phyloP scores from a whole-genome alignment of 176 grass and related monocot genomes.

The Phoenix roebelenii region DNA sequence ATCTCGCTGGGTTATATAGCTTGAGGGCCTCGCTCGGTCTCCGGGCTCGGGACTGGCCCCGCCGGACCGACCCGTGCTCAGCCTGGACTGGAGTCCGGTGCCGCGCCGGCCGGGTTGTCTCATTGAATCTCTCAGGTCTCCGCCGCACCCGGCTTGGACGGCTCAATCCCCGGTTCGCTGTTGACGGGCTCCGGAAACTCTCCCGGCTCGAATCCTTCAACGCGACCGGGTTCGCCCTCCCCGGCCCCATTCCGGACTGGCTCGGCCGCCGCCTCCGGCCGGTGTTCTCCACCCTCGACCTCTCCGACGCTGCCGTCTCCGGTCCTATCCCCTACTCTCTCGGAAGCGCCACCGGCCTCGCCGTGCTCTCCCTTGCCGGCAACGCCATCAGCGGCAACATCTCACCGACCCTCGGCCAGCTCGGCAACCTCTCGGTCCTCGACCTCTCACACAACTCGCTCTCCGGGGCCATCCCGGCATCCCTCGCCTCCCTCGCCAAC shows the following conservation, averaged over 20 bases:
- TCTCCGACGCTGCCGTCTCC: conserved; percentile 41
- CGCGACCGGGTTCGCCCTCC: conserved; percentile 60
- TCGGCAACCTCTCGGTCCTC: conserved; percentile 6
- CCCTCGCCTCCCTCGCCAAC: conserved; percentile 8
- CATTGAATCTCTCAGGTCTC: conserved; percentile 36
- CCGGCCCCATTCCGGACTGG: conserved; percentile 71
- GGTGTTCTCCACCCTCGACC: conserved; percentile 47
- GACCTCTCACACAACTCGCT: conserved; percentile 6
- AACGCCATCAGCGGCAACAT: conserved; percentile 52
- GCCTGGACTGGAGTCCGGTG: conserved; percentile 62
- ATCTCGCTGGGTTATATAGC: conserved; percentile 53
- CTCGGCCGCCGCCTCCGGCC: conserved; percentile 46
- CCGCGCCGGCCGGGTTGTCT: conserved; percentile 45
- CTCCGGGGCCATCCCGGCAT: not conserved
- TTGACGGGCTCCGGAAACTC: conserved; percentile 73
- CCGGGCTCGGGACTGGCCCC: conserved; percentile 80
- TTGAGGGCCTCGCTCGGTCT: conserved; percentile 72
- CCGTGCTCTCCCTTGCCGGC: conserved; percentile 48
- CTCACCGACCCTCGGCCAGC: conserved; percentile 19
- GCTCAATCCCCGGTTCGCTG: conserved; percentile 39
- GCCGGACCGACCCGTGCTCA: conserved; percentile 48
- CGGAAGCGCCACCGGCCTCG: conserved; percentile 33
- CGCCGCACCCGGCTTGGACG: conserved; percentile 53
- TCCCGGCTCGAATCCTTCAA: conserved; percentile 49
- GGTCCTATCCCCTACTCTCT: conserved; percentile 53